Evolutionary conservation across 179 eudicot species (phyloP), one percentile per base, ranked within the genome.

Genomic region (Spinacia oleracea): DNA sequence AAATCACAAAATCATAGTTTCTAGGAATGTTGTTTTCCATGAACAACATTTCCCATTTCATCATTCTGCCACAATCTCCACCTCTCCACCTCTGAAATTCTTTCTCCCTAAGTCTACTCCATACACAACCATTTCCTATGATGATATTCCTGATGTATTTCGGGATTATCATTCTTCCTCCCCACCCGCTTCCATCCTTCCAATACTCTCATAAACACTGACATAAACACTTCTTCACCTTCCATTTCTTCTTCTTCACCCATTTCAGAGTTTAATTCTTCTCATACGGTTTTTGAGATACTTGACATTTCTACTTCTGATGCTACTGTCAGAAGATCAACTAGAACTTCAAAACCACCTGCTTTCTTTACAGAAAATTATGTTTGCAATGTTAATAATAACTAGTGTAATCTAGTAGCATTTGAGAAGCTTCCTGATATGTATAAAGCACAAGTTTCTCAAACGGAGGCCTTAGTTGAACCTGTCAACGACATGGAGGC

Each of bases 1-100:
- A 45, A 25, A 1, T 8, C 40, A 68, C 31, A 6, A 21, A 21
- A 14, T 58, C 0, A 14, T 3, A 0, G 12, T 21, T 0, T 18
- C 29, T 2, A 68, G 29, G 20, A 25, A 68, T 35, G 46, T 40
- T 0, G 2, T 23, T 0, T 58, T 74, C 2, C 35, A 58, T 42
- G 68, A 74, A 38, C 2, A 43, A 11, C 20, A 56, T 5, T 59
- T 74, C 25, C 77, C 55, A 10, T 74, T 58, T 29, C 68, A 74
- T 6, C 7, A 2, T 8, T n/a, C 9, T 1, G 1, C 32, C 42
- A 0, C n/a, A 18, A 0, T 48, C 6, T 67, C 42, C 1, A 5
- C 4, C 0, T 20, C 27, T 20, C 3, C 8, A 35, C 9, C 48
- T 67, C 9, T n/a, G 21, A n/a, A n/a, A n/a, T 58, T 58, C 27